Evolutionary conservation across 805 yeast genomes (phyloP), one percentile per base, ranked within the genome.

Genomic region (Kodamaea jinghongensis): DNA sequence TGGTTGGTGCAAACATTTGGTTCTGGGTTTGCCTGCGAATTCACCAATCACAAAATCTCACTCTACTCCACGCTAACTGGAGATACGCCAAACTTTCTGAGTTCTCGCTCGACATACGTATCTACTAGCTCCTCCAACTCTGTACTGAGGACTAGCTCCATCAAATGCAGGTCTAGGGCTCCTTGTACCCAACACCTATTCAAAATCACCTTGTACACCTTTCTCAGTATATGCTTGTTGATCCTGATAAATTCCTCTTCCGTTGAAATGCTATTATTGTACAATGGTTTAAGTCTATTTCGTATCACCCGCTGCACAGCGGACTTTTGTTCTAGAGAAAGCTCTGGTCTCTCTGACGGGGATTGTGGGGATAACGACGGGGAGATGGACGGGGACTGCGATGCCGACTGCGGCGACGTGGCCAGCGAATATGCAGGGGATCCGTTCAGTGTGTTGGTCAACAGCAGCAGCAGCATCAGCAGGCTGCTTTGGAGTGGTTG

Each of bases 221-320:
- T 62, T 38, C 86, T 67, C 10, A 90, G 82, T 4, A 84, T 79
- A 3, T 61, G 61, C 60, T 76, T 77, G 59, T 86, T 86, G 39
- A 85, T 70, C 11, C 56, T 57, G 3, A 87, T 82, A 54, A 81
- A 86, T 36, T 59, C 61, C 8, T 50, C 52, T 44, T 68, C 72
- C 3, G 59, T 29, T 14, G 20, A 17, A 17, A 39, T 34, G 17
- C 27, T 12, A 6, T 15, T 28, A 22, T 34, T 33, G 51, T 77
- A 79, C 17, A 72, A 56, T 2, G 77, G 75, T 35, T 78, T 63
- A 34, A 86, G 53, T 13, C 63, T 67, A 13, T 70, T 64, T 29
- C 87, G 61, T 8, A 86, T 80, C 35, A 73, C 54, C 14, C 63
- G 65, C 53, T 85, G 93, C 11, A 86, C 72, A 25, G 63, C 58